Conservation (phyloP, 2,329 filamentous ascomycete species). For the Byssoonygena ceratinophila region DNA sequence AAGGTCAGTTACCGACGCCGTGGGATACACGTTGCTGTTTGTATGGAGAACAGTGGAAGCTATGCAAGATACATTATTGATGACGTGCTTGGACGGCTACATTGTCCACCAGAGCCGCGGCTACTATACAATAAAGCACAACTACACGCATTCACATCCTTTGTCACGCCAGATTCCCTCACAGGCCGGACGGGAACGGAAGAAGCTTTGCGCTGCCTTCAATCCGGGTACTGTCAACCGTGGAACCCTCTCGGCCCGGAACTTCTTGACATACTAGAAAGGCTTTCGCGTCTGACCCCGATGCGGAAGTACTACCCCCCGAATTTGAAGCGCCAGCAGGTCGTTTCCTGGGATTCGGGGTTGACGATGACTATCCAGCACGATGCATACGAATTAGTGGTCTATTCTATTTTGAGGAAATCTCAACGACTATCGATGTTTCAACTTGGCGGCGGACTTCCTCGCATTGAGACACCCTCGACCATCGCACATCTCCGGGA, state of each 20-base stretch:
- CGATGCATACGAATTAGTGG: conserved; percentile 21
- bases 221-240: conserved; percentile 15
- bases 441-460: not conserved
- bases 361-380: conserved; percentile 36
- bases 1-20: conserved; percentile 21
- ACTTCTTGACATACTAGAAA: conserved; percentile 15
- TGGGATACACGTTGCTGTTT: conserved; percentile 38
- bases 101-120: conserved; percentile 47
- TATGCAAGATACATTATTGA: conserved; percentile 48
- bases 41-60: conserved; percentile 25
- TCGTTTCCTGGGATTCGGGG: conserved; percentile 21
- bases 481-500: not conserved
- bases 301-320: conserved; percentile 23
- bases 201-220: conserved; percentile 23
- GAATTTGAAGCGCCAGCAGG: conserved; percentile 20
- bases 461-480: not conserved
- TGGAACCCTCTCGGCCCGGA: conserved; percentile 15
- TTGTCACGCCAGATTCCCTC: conserved; percentile 23
- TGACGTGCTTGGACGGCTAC: conserved; percentile 44
- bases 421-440: conserved; percentile 1
- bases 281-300: conserved; percentile 22
- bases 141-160: conserved; percentile 30
- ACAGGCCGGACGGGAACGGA: conserved; percentile 26
- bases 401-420: conserved; percentile 10
- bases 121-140: conserved; percentile 50